Base-by-base conservation (phyloP, 371 early-diverging fungal genomes). In the Syncephalastrum sp. region DNA sequence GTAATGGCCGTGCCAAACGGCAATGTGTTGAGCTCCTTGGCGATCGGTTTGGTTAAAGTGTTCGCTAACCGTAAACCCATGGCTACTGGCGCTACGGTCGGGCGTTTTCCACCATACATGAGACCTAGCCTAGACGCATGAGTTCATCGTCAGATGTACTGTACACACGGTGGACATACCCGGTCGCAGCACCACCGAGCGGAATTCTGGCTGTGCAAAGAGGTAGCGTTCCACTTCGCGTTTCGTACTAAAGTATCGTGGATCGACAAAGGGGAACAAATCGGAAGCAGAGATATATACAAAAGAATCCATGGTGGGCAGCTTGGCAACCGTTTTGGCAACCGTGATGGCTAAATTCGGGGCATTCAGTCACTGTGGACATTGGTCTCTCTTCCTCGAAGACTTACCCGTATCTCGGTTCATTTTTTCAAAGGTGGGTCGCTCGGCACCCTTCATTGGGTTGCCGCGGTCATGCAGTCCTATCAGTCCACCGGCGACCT, bases 201-300 rank as follows among this genome's bases (percentile, higher is more conserved):
- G 77, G 54, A 89, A 72, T 38, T 76, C 69, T n/a, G 65, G 57
- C 15, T 70, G 65, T 42, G 74, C 65, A 50, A 89, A 70, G 24
- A 89, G 65, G 16, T 73, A 79, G 1, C 61, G 59, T 60, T 91
- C 91, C 1, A 82, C 90, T 49, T 91, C 85, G 42, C 89, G 86
- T 58, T 91, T 91, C 15, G 90, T 88, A 8, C 88, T 86, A 57
- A 89, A 75, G 44, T 91, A 91, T 5, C 89, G 77, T 47, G 84
- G 77, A 57, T 87, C 79, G 47, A 91, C 68, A n/a, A 86, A 75
- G 2, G 91, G 91, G 15, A 88, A 63, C 0, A 81, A 56, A 53
- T 86, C 87, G 23, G 81, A 77, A 8, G 89, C 90, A 2, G 91
- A 91, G 24, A 91, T 77, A 60, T 83, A 91, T 12, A 77, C 84